Conservation (phyloP, 371 early-diverging fungal genomes). For the Umbelopsis sp. region DNA sequence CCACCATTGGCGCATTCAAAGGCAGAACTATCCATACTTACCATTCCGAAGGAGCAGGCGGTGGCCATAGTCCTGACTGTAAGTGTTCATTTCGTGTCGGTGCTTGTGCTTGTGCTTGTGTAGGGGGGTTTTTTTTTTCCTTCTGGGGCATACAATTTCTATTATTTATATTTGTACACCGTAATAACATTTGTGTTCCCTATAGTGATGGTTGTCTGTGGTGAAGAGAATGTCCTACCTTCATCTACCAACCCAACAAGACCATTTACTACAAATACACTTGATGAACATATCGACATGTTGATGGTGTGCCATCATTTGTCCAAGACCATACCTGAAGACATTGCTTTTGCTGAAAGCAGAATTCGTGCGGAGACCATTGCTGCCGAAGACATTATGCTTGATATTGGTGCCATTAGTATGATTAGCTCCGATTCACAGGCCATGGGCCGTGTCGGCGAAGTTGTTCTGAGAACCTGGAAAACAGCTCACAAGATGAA, state of each 20-base stretch:
- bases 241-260: conserved; percentile 94
- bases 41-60: conserved; percentile 95
- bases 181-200: no score
- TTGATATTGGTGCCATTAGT: conserved; percentile 90
- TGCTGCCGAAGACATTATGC: conserved; percentile 91
- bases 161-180: no score
- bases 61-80: conserved; percentile 92
- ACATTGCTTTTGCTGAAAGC: conserved; percentile 94
- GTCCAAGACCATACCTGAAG: conserved; percentile 89
- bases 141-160: no score
- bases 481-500: conserved; percentile 95
- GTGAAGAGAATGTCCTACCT: conserved; percentile 83
- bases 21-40: conserved; percentile 92
- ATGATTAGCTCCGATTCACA: conserved; percentile 91
- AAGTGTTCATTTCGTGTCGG: conserved; percentile 25
- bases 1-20: conserved; percentile 85
- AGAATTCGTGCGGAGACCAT: conserved; percentile 95
- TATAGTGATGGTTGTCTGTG: conserved; percentile 77
- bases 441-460: conserved; percentile 95
- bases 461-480: conserved; percentile 91
- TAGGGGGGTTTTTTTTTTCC: no score
- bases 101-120: no score
- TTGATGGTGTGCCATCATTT: conserved; percentile 98
- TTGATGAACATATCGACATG: conserved; percentile 97
- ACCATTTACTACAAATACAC: conserved; percentile 88